Conservation (phyloP, 352 stramenopile genomes). For the Pythium chondricola region DNA sequence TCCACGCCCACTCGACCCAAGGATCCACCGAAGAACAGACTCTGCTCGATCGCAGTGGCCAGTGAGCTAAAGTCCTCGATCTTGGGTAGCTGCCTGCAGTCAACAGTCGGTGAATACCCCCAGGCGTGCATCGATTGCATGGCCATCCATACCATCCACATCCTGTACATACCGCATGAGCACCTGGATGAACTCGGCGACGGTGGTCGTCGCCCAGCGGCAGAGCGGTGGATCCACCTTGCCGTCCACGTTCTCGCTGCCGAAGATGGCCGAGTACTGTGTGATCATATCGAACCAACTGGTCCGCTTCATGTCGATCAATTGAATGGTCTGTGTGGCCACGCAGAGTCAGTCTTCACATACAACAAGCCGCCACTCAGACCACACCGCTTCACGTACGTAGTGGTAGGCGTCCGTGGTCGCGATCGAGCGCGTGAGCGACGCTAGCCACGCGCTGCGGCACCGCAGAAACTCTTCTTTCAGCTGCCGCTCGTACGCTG, state of each 20-base stretch:
- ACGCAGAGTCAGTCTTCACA: no score
- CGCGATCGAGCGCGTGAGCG: slow-evolving; percentile 46
- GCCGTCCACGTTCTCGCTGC: slow-evolving; percentile 68
- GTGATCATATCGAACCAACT: slow-evolving; percentile 91
- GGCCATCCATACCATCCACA: no score
- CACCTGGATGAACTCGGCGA: slow-evolving; percentile 75
- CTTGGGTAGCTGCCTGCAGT: slow-evolving; percentile 70
- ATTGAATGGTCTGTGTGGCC: slow-evolving; percentile 76
- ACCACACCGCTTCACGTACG: no score
- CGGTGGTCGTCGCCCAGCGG: slow-evolving; percentile 72
- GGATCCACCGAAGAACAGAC: slow-evolving; percentile 80
- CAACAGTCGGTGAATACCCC: neutral
- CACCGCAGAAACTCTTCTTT: slow-evolving; percentile 84
- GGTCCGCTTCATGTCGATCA: slow-evolving; percentile 84
- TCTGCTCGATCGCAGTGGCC: slow-evolving; percentile 75
- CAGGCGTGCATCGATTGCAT: no score
- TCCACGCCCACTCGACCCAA: slow-evolving; percentile 76
- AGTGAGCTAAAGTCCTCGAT: slow-evolving; percentile 81
- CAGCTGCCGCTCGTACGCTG: slow-evolving; percentile 70
- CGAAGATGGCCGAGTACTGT: slow-evolving; percentile 89
- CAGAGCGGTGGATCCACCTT: slow-evolving; percentile 79
- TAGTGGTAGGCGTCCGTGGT: slow-evolving; percentile 78
- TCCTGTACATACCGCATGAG: slow-evolving; percentile 59
- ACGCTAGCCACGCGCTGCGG: slow-evolving; percentile 69
- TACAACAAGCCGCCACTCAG: no score